Percentiles rank a stretch among this genome's conserved stretches.
Conservation (phyloP, 352 stramenopile species). For the Globisporangium mamillatum region DNA sequence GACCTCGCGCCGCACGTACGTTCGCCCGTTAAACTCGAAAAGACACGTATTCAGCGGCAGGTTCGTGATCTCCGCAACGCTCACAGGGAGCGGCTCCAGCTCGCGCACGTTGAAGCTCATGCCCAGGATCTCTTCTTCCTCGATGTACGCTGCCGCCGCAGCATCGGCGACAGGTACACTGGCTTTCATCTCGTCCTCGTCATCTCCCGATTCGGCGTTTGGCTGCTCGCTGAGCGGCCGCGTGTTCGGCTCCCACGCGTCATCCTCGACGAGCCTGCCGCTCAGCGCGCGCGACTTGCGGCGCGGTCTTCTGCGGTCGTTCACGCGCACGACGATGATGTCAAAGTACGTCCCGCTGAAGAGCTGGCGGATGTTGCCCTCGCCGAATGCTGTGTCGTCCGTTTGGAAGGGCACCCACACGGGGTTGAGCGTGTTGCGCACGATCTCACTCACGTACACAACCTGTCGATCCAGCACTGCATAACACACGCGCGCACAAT, state of each 20-base stretch:
- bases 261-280: conserved; percentile 36
- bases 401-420: conserved; percentile 81
- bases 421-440: conserved; percentile 66
- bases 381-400: conserved; percentile 25
- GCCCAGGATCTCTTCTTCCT: conserved; percentile 58
- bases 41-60: conserved; percentile 81
- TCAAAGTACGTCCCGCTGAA: conserved; percentile 57
- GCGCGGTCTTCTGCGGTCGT: conserved; percentile 42
- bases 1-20: conserved; percentile 69
- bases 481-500: neutral
- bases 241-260: conserved; percentile 41
- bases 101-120: conserved; percentile 65
- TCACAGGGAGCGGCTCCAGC: conserved; percentile 63
- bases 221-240: conserved; percentile 33
- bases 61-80: conserved; percentile 57
- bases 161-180: neutral
- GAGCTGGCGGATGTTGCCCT: conserved; percentile 31
- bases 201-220: conserved; percentile 33
- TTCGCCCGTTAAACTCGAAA: conserved; percentile 68
- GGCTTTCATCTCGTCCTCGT: conserved; percentile 24
- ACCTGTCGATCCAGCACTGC: conserved; percentile 64
- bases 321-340: conserved; percentile 63
- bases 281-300: conserved; percentile 50
- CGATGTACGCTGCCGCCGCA: conserved; percentile 11
- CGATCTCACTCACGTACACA: conserved; percentile 76